Evolutionary conservation across 495 filamentous ascomycete species (phyloP).

Genomic region (Tuber borchii): DNA sequence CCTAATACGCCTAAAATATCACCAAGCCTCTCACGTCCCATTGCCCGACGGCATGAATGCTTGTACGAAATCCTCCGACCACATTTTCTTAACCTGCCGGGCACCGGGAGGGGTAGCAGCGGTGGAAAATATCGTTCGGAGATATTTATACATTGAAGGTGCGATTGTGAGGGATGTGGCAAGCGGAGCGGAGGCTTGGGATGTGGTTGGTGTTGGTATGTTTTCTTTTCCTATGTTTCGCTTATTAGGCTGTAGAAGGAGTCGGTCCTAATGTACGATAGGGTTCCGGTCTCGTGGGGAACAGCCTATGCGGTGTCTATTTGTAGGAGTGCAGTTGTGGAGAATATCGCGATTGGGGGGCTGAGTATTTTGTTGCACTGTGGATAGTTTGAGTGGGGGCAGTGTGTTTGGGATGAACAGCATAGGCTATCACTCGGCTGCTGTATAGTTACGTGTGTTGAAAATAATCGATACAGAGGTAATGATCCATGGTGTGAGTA

Average conservation of each 20-base stretch:
- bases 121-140: slow-evolving; percentile 44
- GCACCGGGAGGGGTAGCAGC: slow-evolving; percentile 44
- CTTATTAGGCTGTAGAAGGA: too few species aligned
- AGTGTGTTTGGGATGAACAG: neutral
- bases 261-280: too few species aligned
- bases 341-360: slow-evolving; percentile 47
- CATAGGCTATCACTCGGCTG: neutral
- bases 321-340: slow-evolving; percentile 40
- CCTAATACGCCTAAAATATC: slow-evolving; percentile 52
- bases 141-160: slow-evolving; percentile 26
- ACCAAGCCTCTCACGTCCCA: slow-evolving; percentile 45
- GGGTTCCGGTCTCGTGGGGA: too few species aligned
- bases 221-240: neutral
- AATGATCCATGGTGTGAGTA: too few species aligned
- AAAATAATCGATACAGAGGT: too few species aligned
- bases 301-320: too few species aligned
- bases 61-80: slow-evolving; percentile 39
- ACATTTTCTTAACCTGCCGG: slow-evolving; percentile 39
- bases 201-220: slow-evolving; percentile 37
- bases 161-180: slow-evolving; percentile 20
- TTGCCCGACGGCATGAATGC: slow-evolving; percentile 46
- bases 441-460: neutral
- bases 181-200: slow-evolving; percentile 44
- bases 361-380: slow-evolving; percentile 48
- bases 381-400: slow-evolving; percentile 47